Conservation (phyloP, 2,329 filamentous ascomycete species). For the Fusarium compactum region DNA sequence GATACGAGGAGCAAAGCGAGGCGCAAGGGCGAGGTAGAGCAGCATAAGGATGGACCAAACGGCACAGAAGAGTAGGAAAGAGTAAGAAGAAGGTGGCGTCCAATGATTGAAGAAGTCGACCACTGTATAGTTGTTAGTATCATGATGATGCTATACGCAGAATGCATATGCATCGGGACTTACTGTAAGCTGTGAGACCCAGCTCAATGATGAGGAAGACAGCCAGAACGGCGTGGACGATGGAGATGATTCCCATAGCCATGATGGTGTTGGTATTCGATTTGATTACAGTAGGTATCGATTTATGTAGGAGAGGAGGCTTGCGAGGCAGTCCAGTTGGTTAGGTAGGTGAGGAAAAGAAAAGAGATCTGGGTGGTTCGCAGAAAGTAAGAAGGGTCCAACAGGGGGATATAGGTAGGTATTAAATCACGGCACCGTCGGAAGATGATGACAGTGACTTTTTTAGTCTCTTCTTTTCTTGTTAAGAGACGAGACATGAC, state of each 20-base stretch:
- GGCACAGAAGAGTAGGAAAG: constrained; percentile 84
- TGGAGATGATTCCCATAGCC: constrained; percentile 67
- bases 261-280: constrained; percentile 50
- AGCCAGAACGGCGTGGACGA: constrained; percentile 74
- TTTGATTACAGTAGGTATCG: background rate
- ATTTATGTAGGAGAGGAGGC: background rate
- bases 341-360: background rate
- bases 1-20: constrained; percentile 69
- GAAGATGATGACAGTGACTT: constrained; percentile 34
- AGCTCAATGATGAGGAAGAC: constrained; percentile 80
- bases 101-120: too few relatives aligned
- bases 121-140: constrained; percentile 28
- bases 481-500: constrained; percentile 14
- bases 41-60: constrained; percentile 82
- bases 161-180: constrained; percentile 38
- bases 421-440: constrained; percentile 15
- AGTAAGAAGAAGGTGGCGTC: too few relatives aligned
- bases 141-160: background rate
- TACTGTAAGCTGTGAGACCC: constrained; percentile 80
- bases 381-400: background rate
- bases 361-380: constrained; percentile 2
- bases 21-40: constrained; percentile 76
- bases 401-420: constrained; percentile 28
- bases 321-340: background rate
- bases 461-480: background rate